phyloP scores from a whole-genome alignment of 2,329 filamentous ascomycete species.

The Aspergillus sp. region DNA sequence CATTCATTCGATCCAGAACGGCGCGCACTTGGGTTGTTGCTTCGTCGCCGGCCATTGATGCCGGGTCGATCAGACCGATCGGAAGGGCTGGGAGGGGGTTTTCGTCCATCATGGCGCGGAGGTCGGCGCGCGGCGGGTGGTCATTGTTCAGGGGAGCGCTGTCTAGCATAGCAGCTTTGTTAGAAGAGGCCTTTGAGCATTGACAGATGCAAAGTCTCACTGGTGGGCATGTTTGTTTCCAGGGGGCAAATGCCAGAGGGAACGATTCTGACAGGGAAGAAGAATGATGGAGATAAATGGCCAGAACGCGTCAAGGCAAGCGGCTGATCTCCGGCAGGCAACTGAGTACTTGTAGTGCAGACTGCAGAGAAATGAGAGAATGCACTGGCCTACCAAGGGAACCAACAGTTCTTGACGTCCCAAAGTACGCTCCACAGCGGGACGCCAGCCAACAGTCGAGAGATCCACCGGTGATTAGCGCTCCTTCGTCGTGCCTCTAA shows the following conservation, averaged over 20 bases:
- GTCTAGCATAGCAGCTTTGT: neutral
- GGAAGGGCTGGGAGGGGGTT: neutral
- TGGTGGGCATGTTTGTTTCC: neutral
- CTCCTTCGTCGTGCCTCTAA: no score
- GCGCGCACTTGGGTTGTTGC: neutral
- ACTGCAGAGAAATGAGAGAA: no score
- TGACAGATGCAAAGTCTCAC: neutral
- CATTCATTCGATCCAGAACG: slow-evolving; percentile 4
- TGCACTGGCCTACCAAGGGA: no score
- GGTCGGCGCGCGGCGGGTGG: neutral
- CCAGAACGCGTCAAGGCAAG: neutral
- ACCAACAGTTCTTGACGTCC: no score
- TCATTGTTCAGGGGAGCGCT: neutral
- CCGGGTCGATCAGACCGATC: neutral
- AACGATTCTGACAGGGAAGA: no score
- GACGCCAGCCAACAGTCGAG: no score
- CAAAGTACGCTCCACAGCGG: no score
- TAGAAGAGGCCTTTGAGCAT: neutral
- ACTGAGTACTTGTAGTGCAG: no score
- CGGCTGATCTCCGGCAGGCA: no score
- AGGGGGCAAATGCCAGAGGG: neutral
- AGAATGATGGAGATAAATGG: neutral
- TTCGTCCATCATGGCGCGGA: neutral
- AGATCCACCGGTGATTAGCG: no score
- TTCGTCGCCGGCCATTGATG: neutral